phyloP scores from a whole-genome alignment of 306 rosid species.

The Rosa rugosa region DNA sequence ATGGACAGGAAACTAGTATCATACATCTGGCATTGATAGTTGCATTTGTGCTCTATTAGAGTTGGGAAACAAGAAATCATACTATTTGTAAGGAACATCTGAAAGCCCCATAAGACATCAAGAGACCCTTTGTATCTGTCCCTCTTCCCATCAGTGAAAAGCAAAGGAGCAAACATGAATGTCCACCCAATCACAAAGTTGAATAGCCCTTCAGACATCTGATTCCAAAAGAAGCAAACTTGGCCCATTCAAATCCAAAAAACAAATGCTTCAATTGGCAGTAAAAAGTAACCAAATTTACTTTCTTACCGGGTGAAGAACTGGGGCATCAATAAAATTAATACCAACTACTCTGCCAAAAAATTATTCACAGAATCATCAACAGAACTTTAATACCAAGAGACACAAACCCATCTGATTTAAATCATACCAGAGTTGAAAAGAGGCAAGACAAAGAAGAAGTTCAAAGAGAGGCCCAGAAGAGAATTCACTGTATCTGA shows the following conservation, averaged over 20 bases:
- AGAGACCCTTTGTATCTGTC: constrained; percentile 71
- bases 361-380: constrained; percentile 36
- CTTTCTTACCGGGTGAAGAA: constrained; percentile 85
- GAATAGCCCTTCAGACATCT: constrained; percentile 92
- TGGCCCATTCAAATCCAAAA: constrained; percentile 19
- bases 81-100: constrained; percentile 97
- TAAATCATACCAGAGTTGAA: constrained; percentile 65
- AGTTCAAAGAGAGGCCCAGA: constrained; percentile 78
- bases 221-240: constrained; percentile 21
- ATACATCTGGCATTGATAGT: too few species aligned
- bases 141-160: constrained; percentile 66
- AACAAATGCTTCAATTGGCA: background rate
- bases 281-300: background rate
- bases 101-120: constrained; percentile 74
- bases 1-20: too few species aligned
- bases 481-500: constrained; percentile 71
- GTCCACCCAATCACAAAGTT: constrained; percentile 96
- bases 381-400: background rate
- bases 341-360: constrained; percentile 80
- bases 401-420: constrained; percentile 5
- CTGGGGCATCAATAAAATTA: constrained; percentile 69
- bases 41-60: background rate
- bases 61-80: constrained; percentile 24
- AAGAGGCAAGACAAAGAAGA: constrained; percentile 78
- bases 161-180: constrained; percentile 85